Percentiles rank a stretch among this genome's conserved stretches.
Evolutionary conservation across 2,329 filamentous ascomycete genomes (phyloP).

Genomic region (Geosmithia flava): DNA sequence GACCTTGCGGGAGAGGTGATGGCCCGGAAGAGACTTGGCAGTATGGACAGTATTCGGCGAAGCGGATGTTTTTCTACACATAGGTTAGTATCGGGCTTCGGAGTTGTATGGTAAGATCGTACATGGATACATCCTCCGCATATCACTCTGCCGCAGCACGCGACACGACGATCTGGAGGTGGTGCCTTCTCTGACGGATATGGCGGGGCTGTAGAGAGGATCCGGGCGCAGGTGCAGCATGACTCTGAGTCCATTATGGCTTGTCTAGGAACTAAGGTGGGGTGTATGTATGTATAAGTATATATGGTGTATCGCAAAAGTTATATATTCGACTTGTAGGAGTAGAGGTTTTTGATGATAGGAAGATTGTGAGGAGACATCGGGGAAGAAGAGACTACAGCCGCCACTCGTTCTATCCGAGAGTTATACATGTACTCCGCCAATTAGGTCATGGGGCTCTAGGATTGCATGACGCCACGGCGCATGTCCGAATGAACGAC

Average conservation of each 20-base stretch:
- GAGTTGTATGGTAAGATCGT: conserved; percentile 9
- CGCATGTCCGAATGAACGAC: neutral
- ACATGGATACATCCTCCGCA: conserved; percentile 59
- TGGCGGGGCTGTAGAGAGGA: conserved; percentile 42
- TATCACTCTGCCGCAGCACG: conserved; percentile 59
- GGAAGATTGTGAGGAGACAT: neutral
- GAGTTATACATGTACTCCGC: neutral
- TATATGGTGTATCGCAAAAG: neutral
- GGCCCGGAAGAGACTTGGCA: conserved; percentile 59
- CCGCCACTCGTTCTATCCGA: neutral
- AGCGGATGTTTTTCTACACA: conserved; percentile 49
- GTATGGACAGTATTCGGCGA: conserved; percentile 57
- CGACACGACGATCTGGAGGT: conserved; percentile 45
- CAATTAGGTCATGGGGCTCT: neutral
- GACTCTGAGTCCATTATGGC: conserved; percentile 21
- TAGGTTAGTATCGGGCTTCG: neutral
- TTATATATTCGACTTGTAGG: neutral
- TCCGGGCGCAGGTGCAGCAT: conserved; percentile 59
- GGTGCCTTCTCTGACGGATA: conserved; percentile 47
- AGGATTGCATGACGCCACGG: neutral
- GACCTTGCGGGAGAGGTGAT: conserved; percentile 44
- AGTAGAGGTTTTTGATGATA: neutral
- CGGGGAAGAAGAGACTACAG: neutral
- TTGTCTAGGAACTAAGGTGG: no score
- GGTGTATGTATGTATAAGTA: no score